Evolutionary conservation across 257 asterid species (phyloP), one percentile per base, ranked within the genome.

Genomic region (Solanum bulbocastanum): DNA sequence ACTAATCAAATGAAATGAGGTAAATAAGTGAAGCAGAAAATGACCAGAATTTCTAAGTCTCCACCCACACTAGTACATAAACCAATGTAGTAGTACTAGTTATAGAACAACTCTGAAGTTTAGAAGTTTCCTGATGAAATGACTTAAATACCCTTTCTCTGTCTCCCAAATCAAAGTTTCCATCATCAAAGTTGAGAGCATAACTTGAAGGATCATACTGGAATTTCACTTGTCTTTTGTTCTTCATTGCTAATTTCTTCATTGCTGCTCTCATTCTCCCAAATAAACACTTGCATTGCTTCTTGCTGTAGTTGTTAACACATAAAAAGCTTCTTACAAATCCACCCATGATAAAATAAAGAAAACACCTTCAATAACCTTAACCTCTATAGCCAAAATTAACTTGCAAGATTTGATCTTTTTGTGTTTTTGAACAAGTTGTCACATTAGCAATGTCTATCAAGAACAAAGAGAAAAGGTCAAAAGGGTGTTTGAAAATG

Each of bases 261-360:
- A 91, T 58, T 18, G 93, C 95, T 78, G 93, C 92, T 89, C 89
- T 94, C 84, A 91, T 86, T 88, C 92, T 93, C 91, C 94, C 73
- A 44, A 91, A 42, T 12, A 94, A 27, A 85, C 90, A 89, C 40
- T 89, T 92, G 90, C 93, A 87, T 66, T 91, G 91, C 66, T 89
- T 91, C 94, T 87, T 92, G 46, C 94, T 88, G 25, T 15, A 85
- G 10, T 93, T 5, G 52, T 37, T 74, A 22, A 74, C 52, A 27
- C 52, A 74, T 32, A 86, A 87, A 39, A 90, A 81, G 40, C 92
- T 87, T 44, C 84, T 92, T 13, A 74, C 35, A 74, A 89, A 87
- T 32, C 93, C 92, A 74, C 93, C 85, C 85, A 79, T 79, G 27
- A 44, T 44, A 44, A 76, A 76, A 39, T 20, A 36, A 76, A 40